Base-by-base conservation (phyloP, 345 rosid species). In the Draba incana region DNA sequence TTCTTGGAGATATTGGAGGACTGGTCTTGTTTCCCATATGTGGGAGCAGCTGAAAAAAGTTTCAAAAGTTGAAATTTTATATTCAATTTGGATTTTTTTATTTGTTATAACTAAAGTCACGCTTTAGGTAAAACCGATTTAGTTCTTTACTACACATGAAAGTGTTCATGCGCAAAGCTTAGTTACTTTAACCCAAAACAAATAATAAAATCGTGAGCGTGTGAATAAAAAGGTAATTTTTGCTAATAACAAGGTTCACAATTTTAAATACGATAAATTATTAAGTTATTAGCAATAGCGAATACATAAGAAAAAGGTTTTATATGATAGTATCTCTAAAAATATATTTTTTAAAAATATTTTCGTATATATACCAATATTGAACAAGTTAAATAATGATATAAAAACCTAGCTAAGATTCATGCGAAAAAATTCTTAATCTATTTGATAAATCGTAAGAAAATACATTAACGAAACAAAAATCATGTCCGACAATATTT, bases 1-100 rank as follows among this genome's bases (percentile, higher is more conserved):
- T 91, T 75, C 92, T 80, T 60, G 95, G 95, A 67, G 98, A 83
- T 41, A 81, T 81, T 46, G 87, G 80, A 54, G 86, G 84, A 70
- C 83, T 86, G 39, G 51, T 72, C 14, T 68, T 79, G 72, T 54
- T 68, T 23, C 76, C 75, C 53, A 76, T 62, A 49, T 64, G 84
- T 76, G 75, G 83, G 54, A 71, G 72, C 43, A 80, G 62, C 88
- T 77, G 71, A 14, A 58, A 58, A 71, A 47, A 38, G 25, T 60
- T 61, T 35, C 11, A 49, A 0, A 7, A 10, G 48, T 14, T 49
- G 35, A 35, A 71, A 0, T 25, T 11, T 49, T 16, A 52, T 70
- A 33, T 62, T n/a, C 31, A 48, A 11, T 25, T 58, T 20, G 20
- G 20, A 20, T 20, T 20, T 20, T 20, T 20, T 20, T 20, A 1